A percentile compares a stretch with the other conserved stretches of the same genome.
Evolutionary conservation across 116 monocot species (phyloP).

Genomic region (Papilionanthe hybrid): DNA sequence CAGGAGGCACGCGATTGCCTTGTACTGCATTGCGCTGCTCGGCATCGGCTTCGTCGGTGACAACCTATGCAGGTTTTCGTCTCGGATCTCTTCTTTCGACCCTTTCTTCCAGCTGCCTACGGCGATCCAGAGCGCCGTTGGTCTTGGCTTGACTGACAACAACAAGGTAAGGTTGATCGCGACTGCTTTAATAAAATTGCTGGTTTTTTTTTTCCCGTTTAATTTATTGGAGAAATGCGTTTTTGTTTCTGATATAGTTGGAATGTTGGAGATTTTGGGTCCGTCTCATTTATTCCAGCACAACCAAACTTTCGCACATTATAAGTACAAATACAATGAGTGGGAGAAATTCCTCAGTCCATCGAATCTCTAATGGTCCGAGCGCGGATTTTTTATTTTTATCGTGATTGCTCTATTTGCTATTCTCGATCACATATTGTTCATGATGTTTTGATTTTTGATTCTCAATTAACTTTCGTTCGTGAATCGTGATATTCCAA

Average conservation of each 20-base stretch:
- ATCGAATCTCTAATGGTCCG: no score
- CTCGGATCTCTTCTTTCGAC: conserved; percentile 8
- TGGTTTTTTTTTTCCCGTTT: neutral
- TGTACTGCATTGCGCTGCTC: conserved; percentile 45
- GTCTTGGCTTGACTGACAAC: neutral
- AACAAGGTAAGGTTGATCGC: neutral
- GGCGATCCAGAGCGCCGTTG: conserved; percentile 18
- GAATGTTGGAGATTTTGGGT: neutral
- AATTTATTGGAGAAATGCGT: neutral
- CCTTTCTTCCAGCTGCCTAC: conserved; percentile 22
- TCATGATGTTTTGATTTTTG: no score
- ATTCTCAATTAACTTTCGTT: no score
- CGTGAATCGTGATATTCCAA: no score
- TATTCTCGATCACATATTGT: no score
- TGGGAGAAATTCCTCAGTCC: no score
- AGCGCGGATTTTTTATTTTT: no score
- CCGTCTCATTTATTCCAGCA: no score
- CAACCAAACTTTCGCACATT: no score
- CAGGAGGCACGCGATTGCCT: conserved; percentile 30
- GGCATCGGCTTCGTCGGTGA: conserved; percentile 57
- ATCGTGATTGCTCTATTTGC: no score
- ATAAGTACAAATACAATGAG: no score
- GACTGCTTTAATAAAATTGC: no score
- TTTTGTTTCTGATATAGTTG: neutral
- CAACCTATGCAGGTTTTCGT: conserved; percentile 59